phyloP scores from a whole-genome alignment of 2,329 filamentous ascomycete genomes.

The Diaporthe citrichinensis region DNA sequence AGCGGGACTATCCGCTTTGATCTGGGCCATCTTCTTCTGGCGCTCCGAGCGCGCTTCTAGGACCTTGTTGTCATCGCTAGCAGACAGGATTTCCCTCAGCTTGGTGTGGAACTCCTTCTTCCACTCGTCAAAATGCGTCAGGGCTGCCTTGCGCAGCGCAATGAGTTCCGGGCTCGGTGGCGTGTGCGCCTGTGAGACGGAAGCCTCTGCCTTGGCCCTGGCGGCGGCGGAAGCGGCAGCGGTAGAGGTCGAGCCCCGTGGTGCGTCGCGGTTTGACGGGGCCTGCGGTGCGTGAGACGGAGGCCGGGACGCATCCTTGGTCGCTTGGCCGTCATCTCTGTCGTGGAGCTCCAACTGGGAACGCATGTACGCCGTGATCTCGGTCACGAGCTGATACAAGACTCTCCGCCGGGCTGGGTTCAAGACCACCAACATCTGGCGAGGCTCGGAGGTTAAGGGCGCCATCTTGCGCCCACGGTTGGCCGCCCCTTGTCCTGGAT shows the following conservation, averaged over 20 bases:
- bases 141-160: conserved; percentile 64
- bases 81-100: conserved; percentile 74
- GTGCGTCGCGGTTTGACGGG: not conserved
- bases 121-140: conserved; percentile 85
- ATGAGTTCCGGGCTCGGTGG: conserved; percentile 51
- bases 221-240: conserved; percentile 35
- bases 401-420: conserved; percentile 66
- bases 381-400: conserved; percentile 63
- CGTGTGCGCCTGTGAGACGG: conserved; percentile 31
- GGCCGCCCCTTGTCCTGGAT: not conserved
- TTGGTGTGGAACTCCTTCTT: conserved; percentile 76
- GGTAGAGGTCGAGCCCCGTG: conserved; percentile 48
- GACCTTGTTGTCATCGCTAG: conserved; percentile 61
- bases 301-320: not conserved
- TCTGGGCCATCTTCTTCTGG: conserved; percentile 57
- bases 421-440: conserved; percentile 68
- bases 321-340: conserved; percentile 10
- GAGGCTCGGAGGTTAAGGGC: conserved; percentile 67
- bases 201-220: conserved; percentile 35
- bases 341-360: conserved; percentile 61
- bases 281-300: not conserved
- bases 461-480: conserved; percentile 58
- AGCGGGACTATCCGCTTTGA: conserved; percentile 52
- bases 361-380: conserved; percentile 69
- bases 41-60: conserved; percentile 62